Evolutionary conservation across 169 alveolate species (phyloP).

Genomic region (Cryptosporidium sp.): DNA sequence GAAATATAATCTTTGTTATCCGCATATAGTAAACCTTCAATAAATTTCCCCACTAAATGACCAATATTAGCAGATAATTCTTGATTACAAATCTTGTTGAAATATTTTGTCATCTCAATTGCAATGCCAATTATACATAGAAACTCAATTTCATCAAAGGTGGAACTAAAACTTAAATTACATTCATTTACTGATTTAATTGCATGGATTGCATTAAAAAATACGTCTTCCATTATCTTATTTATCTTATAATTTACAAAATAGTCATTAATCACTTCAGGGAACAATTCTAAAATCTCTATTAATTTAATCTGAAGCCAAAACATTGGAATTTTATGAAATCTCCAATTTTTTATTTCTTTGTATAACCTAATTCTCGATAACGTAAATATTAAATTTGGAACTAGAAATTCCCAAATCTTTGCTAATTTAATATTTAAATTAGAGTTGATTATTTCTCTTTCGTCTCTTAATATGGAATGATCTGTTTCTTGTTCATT

Average conservation of each 20-base stretch:
- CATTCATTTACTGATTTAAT: neutral
- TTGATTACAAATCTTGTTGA: neutral
- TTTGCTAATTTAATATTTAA: neutral
- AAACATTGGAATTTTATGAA: conserved; percentile 63
- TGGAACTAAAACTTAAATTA: neutral
- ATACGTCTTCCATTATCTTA: conserved; percentile 41
- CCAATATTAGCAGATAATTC: conserved; percentile 9
- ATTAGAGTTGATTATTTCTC: neutral
- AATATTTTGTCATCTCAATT: conserved; percentile 32
- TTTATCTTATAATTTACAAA: conserved; percentile 20
- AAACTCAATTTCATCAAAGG: conserved; percentile 26
- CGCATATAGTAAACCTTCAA: conserved; percentile 41
- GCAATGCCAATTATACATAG: conserved; percentile 58
- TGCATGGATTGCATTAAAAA: conserved; percentile 36
- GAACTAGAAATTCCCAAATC: conserved; percentile 31
- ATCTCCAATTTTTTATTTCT: conserved; percentile 16
- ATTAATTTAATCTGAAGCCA: conserved; percentile 69
- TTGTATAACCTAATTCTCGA: conserved; percentile 6
- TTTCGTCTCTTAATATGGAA: neutral
- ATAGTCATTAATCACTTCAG: conserved; percentile 5
- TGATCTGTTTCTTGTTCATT: neutral
- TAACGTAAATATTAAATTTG: conserved; percentile 17
- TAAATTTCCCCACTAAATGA: conserved; percentile 47
- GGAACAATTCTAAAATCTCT: conserved; percentile 14
- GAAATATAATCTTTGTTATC: conserved; percentile 57